Base-by-base conservation (phyloP, 2,329 filamentous ascomycete genomes). In the Fusarium decemcellulare region DNA sequence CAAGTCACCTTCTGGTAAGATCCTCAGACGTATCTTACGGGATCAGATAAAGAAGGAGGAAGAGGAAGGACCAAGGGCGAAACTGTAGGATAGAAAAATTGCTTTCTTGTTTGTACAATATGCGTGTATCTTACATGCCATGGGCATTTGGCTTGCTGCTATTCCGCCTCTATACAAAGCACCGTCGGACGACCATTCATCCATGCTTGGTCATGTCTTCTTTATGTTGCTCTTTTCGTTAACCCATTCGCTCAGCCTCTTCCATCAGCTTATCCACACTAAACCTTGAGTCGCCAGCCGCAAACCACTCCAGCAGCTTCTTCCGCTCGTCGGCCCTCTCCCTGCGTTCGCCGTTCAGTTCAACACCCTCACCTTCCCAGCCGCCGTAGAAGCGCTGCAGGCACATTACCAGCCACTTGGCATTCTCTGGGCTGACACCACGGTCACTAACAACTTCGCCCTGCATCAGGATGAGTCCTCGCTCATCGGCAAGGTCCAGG, bases 311-410 rank as follows among this genome's bases (percentile, higher is more conserved):
- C 77, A 98, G 80, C 77, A 99, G 78, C 80, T 87, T 87, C 76
- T 86, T 89, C 81, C 92, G 91, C 69, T 88, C 87, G 66, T 86
- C 85, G 2, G 81, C 84, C 71, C 90, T 90, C 77, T 89, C 87
- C 68, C 85, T 82, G 55, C 84, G 84, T 64, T 79, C 78, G 8
- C 79, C 77, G 5, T 74, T 76, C 6, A 78, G 54, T 27, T 77
- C 78, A 6, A 67, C 73, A 8, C 79, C 79, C n/a, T 77, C 81
- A 55, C 77, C 83, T 61, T 86, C 86, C 85, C 89, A 84, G 67
- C 89, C 88, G 16, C 91, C 89, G 77, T 99, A 99, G 80, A 99
- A 99, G 76, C 94, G 90, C 84, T 99, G 96, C 82, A 99, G 83
- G 73, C 94, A 96, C 89, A 98, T 93, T 52, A 97, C 85, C 73